phyloP scores from a whole-genome alignment of 495 filamentous ascomycete genomes.

The Gamarada debralockiae region DNA sequence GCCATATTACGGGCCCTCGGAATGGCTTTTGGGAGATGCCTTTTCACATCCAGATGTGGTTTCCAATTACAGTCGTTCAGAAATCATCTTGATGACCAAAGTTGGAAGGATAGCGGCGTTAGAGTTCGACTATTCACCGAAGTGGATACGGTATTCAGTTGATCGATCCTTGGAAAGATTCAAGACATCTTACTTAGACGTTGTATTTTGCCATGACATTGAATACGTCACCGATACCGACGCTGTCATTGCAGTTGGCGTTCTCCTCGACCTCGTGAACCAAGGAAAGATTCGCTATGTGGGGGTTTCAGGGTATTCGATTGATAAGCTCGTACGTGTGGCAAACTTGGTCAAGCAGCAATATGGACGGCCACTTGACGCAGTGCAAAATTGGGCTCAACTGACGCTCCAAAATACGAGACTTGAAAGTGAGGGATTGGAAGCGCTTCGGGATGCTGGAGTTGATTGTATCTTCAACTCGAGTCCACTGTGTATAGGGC shows the following conservation, averaged over 20 bases:
- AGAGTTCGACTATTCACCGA: conserved; percentile 62
- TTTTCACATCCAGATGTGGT: conserved; percentile 51
- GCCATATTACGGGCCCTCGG: conserved; percentile 91
- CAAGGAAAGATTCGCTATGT: conserved; percentile 69
- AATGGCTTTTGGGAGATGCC: conserved; percentile 77
- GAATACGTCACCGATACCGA: conserved; percentile 59
- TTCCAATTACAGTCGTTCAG: conserved; percentile 1
- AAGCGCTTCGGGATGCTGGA: conserved; percentile 60
- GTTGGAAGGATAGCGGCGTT: conserved; percentile 53
- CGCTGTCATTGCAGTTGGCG: conserved; percentile 55
- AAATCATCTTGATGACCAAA: conserved; percentile 52
- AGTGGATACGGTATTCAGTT: conserved; percentile 54
- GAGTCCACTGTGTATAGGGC: conserved; percentile 81
- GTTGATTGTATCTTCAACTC: conserved; percentile 84
- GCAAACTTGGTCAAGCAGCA: conserved; percentile 1
- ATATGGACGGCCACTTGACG: conserved; percentile 74
- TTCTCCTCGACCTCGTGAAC: conserved; percentile 73
- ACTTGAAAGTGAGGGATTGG: conserved; percentile 42
- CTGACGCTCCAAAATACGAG: conserved; percentile 82
- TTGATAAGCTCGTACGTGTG: conserved; percentile 32
- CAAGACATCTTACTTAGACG: conserved; percentile 58
- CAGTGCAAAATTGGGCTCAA: conserved; percentile 83
- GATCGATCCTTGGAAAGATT: conserved; percentile 52
- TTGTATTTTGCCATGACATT: conserved; percentile 70
- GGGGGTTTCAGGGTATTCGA: conserved; percentile 86